Percentiles rank a stretch among this genome's conserved stretches.
phyloP scores from a whole-genome alignment of 2,329 filamentous ascomycete species.

The Phialophora expanda region DNA sequence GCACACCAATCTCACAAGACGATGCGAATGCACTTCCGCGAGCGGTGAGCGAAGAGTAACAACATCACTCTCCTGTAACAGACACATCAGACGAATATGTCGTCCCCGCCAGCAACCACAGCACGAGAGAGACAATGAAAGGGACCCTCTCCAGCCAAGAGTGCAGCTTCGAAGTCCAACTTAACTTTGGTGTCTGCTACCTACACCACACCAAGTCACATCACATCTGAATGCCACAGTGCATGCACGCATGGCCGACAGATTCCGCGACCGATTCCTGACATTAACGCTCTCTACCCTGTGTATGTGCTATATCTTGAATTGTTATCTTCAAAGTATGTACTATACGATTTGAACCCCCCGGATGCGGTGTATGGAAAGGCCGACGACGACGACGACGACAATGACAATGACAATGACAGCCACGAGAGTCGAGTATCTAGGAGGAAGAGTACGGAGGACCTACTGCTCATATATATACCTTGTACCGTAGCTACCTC shows the following conservation, averaged over 20 bases:
- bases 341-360: not conserved
- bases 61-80: not conserved
- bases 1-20: not conserved
- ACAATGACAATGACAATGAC: not conserved
- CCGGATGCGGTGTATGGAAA: not conserved
- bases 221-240: not conserved
- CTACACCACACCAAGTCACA: not conserved
- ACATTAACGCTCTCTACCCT: not conserved
- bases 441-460: not conserved
- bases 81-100: not conserved
- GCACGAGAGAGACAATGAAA: not conserved
- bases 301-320: not conserved
- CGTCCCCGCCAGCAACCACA: not conserved
- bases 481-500: too few species aligned
- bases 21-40: not conserved
- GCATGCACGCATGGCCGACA: not conserved
- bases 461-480: too few species aligned
- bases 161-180: not conserved
- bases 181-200: not conserved
- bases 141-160: not conserved
- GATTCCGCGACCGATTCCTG: not conserved
- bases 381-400: not conserved
- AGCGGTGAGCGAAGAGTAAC: not conserved
- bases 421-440: not conserved
- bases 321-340: not conserved